These are phyloP conservation scores for Arachis hypogaea DNA, from an alignment of 306 rosid species.

Conservation along the genomic window DNA sequence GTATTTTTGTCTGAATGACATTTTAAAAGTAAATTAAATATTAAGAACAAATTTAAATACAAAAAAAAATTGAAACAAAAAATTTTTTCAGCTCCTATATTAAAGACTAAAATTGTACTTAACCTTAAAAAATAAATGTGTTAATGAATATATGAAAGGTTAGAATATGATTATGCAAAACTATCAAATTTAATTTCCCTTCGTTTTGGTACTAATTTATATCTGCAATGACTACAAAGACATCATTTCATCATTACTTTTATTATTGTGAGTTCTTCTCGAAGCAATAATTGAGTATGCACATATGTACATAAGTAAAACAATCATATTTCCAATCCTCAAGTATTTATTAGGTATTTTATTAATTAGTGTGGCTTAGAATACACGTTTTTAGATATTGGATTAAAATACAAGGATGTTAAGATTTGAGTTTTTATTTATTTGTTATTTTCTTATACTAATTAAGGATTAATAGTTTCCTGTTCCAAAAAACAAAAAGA, in stretches of 20 bases:
- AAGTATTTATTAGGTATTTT: slow-evolving; percentile 7
- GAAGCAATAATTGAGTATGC: slow-evolving; percentile 20
- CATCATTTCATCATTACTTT: neutral
- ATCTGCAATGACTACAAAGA: neutral
- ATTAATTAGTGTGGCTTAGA: slow-evolving; percentile 24
- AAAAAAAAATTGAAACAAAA: too few species aligned
- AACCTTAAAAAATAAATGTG: too few species aligned
- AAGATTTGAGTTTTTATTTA: neutral
- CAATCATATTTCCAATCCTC: neutral
- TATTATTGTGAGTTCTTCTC: neutral
- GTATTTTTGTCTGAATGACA: too few species aligned
- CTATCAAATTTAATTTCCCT: neutral
- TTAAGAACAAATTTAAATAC: too few species aligned
- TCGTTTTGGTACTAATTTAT: neutral
- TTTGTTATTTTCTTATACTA: too few species aligned
- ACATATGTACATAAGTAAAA: neutral
- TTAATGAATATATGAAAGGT: too few species aligned
- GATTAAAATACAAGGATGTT: slow-evolving; percentile 27
- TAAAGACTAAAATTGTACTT: too few species aligned
- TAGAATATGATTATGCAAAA: too few species aligned
- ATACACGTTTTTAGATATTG: neutral
- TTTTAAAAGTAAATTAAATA: too few species aligned
- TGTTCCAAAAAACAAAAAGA: too few species aligned
- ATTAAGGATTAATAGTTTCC: neutral
- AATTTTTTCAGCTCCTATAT: too few species aligned